These are phyloP conservation scores for Blastomyces parvus DNA, from an alignment of 2,329 filamentous ascomycete species.

Conservation along the genomic window DNA sequence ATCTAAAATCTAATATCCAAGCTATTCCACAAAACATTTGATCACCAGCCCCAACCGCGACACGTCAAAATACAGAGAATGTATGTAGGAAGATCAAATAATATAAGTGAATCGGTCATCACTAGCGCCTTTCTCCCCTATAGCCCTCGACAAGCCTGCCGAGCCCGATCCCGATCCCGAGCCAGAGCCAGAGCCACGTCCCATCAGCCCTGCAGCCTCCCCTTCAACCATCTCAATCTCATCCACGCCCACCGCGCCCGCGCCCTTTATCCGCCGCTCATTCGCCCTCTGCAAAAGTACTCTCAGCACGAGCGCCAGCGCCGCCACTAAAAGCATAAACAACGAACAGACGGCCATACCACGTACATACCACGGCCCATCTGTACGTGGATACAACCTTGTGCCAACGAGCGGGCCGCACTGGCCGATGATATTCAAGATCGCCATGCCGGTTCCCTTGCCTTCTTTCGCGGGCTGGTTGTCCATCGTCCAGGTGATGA, in stretches of 20 bases:
- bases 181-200: conserved; percentile 6
- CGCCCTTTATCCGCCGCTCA: conserved; percentile 34
- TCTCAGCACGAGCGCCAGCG: conserved; percentile 47
- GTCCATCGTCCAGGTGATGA: conserved; percentile 82
- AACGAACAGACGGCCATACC: conserved; percentile 55
- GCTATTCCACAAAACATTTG: neutral
- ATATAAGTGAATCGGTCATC: conserved; percentile 15
- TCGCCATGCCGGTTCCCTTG: conserved; percentile 66
- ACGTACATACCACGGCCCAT: conserved; percentile 52
- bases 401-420: conserved; percentile 65
- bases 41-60: neutral
- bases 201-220: conserved; percentile 14
- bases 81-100: conserved; percentile 1
- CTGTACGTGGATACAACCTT: conserved; percentile 50
- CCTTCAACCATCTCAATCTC: conserved; percentile 14
- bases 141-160: neutral
- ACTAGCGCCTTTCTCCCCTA: conserved; percentile 7
- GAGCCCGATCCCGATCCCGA: neutral
- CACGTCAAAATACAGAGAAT: neutral
- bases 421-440: conserved; percentile 75
- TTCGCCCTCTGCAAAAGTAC: conserved; percentile 47
- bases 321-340: conserved; percentile 54
- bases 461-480: conserved; percentile 63
- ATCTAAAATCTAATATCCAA: neutral
- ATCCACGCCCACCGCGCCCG: conserved; percentile 10